Evolutionary conservation across 108 stramenopile genomes (phyloP), one percentile per base, ranked within the genome.

Genomic region (Nannochloropsis gaditana): DNA sequence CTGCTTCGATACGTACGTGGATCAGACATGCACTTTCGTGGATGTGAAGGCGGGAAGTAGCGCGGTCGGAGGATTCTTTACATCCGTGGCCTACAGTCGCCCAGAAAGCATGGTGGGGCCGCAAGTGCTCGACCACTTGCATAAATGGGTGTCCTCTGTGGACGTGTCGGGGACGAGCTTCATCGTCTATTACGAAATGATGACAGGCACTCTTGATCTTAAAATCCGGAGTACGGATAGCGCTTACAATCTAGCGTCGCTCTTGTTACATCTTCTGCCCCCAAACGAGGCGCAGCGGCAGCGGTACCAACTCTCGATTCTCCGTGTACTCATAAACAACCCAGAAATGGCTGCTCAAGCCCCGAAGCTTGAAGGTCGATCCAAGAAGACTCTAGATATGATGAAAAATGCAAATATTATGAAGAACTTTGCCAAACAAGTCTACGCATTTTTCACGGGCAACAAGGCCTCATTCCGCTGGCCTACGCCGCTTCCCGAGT

Each of bases 281-380:
- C 91, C 94, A 8, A 88, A 92, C 41, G 95, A 97, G 86, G 96
- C 94, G 86, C 94, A 93, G 85, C 90, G 91, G 59, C 93, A 93
- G 83, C 95, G 94, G 82, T 92, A 95, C 9, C 93, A 96, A 85
- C 96, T 98, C 95, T 95, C 95, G 9, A 93, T 92, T 73, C 92
- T 98, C 9, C 93, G 94, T 11, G 96, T 96, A 44, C 86, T 98
- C 17, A 93, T 95, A 0, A 96, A 97, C 83, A 96, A 96, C 84
- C 95, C 96, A 3, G 84, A 96, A 15, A 80, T 92, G 11, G 86
- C 89, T 83, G 94, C 95, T 9, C 93, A 95, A 42, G 94, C 98
- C 84, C 99, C 99, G 9, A 96, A 96, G 92, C 96, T 97, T 88
- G 59, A 73, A 73, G 59, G 59, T 8, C 59, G 59, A n/a, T 73